Evolutionary conservation across 2,329 filamentous ascomycete genomes (phyloP), one percentile per base, ranked within the genome.

Genomic region (Trichoderma endophyticum): DNA sequence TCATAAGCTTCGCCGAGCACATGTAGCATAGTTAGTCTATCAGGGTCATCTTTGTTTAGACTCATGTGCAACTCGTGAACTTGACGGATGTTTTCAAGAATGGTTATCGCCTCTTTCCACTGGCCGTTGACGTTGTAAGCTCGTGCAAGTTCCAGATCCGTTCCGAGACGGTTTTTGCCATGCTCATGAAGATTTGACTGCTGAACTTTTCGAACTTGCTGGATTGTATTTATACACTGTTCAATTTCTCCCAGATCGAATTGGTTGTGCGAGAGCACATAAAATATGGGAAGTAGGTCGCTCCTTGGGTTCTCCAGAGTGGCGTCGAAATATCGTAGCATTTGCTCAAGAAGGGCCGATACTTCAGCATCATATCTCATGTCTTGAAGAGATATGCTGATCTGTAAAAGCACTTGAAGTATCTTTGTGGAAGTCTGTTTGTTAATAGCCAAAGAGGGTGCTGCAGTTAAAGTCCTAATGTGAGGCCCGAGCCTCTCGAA

Each of bases 71-170:
- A 30, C 11, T 72, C 63, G 6, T 62, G 21, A 7, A 39, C 24
- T 4, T 39, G 28, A 14, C 24, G 56, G 14, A 72, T 56, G 3
- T 69, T 26, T 34, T 69, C 64, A 18, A 72, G 64, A 21, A 69
- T 68, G 24, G 7, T 24, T 11, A 69, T 59, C 15, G 71, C 64
- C 11, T 72, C 65, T 30, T 64, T 64, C 56, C 39, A 56, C 24
- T 69, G 71, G 14, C 71, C 71, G n/a, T 63, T 69, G 6, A 24
- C 8, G 12, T 54, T 9, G 28, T 72, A 72, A 5, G 65, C 71
- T 34, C 63, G 39, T 34, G 57, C 71, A 30, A 72, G 70, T 18
- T 61, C 70, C 7, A 59, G 24, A 12, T 68, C 36, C 18, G 36
- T 56, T 6, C 21, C 51, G 15, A 71, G 48, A 26, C 48, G 34